phyloP scores from a whole-genome alignment of 306 rosid species.

The Glycyrrhiza uralensis region DNA sequence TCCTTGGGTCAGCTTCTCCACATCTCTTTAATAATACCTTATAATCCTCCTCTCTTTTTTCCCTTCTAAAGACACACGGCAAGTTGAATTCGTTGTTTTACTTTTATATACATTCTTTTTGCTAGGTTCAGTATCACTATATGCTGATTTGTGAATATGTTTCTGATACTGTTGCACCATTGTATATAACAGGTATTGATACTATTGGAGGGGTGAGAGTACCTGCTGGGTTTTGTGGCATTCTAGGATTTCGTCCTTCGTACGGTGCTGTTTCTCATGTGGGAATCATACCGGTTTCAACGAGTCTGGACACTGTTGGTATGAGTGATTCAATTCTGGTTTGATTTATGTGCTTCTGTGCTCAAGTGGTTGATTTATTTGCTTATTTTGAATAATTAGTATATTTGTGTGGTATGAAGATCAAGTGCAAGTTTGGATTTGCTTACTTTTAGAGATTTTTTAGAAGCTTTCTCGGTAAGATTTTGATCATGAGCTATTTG shows the following conservation, averaged over 20 bases:
- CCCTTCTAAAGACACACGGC: not conserved
- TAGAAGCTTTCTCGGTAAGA: not conserved
- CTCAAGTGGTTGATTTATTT: not conserved
- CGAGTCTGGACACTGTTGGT: constrained; percentile 93
- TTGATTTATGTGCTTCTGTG: not conserved
- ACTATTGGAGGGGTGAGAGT: constrained; percentile 92
- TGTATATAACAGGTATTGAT: constrained; percentile 63
- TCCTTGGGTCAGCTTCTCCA: constrained; percentile 65
- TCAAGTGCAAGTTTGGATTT: not conserved
- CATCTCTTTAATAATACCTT: not conserved
- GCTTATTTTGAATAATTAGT: constrained; percentile 1
- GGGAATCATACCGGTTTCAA: constrained; percentile 69
- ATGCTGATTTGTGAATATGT: constrained; percentile 1
- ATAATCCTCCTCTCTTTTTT: not conserved
- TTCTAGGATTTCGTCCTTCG: constrained; percentile 94
- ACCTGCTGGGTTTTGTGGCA: constrained; percentile 91
- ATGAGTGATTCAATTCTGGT: constrained; percentile 24
- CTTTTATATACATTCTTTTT: not conserved
- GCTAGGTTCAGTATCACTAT: not conserved
- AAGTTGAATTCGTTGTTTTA: not conserved
- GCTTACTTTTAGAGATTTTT: not conserved
- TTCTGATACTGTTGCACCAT: constrained; percentile 20
- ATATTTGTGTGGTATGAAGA: constrained; percentile 1
- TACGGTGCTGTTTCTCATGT: constrained; percentile 77
- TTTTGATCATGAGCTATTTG: not conserved